A percentile compares a stretch with the other conserved stretches of the same genome.
phyloP scores from a whole-genome alignment of 768 basidiomycete species.

The Amanita phalloides region DNA sequence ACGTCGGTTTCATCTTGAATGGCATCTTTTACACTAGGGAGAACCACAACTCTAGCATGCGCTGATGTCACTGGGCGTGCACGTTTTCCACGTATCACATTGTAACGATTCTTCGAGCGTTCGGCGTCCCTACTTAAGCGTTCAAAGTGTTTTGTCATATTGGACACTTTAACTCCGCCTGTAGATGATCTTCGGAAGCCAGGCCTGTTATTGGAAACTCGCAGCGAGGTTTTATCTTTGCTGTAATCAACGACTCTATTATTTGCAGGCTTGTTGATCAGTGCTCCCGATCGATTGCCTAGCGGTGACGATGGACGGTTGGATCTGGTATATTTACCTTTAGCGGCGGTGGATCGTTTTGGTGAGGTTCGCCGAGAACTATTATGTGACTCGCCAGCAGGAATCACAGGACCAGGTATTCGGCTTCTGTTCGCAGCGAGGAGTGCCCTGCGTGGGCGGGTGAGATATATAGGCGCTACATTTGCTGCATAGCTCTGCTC shows the following conservation, averaged over 20 bases:
- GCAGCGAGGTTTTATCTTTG: slow-evolving; percentile 29
- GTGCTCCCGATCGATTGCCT: slow-evolving; percentile 19
- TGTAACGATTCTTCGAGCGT: slow-evolving; percentile 66
- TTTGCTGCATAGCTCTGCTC: slow-evolving; percentile 92
- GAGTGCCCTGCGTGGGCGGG: slow-evolving; percentile 37
- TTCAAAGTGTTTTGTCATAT: slow-evolving; percentile 87
- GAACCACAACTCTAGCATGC: slow-evolving; percentile 77
- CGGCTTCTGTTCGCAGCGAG: slow-evolving; percentile 29
- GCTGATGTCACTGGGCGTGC: slow-evolving; percentile 88
- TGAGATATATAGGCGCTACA: slow-evolving; percentile 68
- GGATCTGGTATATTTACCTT: slow-evolving; percentile 26
- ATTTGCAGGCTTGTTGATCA: slow-evolving; percentile 24
- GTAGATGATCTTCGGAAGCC: slow-evolving; percentile 43
- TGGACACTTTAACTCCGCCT: slow-evolving; percentile 66
- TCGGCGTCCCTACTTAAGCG: slow-evolving; percentile 68
- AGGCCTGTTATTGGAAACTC: slow-evolving; percentile 37
- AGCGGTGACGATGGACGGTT: slow-evolving; percentile 38
- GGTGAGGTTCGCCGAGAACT: slow-evolving; percentile 64
- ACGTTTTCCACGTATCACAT: slow-evolving; percentile 77
- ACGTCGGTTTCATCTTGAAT: slow-evolving; percentile 75
- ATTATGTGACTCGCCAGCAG: slow-evolving; percentile 42
- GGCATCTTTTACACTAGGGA: slow-evolving; percentile 86
- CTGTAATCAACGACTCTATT: slow-evolving; percentile 24
- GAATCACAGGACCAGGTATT: slow-evolving; percentile 41
- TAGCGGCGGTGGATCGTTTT: slow-evolving; percentile 35